These are phyloP conservation scores for Dactylellina sp. DNA, from an alignment of 2,329 filamentous ascomycete genomes.

Conservation along the genomic window DNA sequence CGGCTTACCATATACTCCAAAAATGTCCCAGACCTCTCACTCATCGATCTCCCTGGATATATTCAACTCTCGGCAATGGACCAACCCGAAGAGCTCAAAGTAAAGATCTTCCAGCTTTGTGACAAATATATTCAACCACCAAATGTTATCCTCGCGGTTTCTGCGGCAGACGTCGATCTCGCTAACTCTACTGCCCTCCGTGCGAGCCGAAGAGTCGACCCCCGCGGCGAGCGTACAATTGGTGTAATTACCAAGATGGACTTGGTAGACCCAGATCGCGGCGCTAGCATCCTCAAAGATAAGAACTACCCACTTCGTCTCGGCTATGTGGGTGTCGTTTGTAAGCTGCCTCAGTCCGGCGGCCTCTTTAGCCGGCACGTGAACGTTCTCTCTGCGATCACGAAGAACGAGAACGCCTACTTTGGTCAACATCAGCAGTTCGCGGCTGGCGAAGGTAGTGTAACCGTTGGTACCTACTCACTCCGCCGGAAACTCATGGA, in stretches of 20 bases:
- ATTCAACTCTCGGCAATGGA: slow-evolving; percentile 94
- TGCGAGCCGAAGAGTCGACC: slow-evolving; percentile 90
- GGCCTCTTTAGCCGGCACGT: slow-evolving; percentile 78
- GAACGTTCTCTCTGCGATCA: slow-evolving; percentile 83
- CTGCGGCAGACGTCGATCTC: slow-evolving; percentile 94
- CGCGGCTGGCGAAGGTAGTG: slow-evolving; percentile 73
- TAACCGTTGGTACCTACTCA: slow-evolving; percentile 84
- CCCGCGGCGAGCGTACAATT: slow-evolving; percentile 93
- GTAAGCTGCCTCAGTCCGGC: slow-evolving; percentile 78
- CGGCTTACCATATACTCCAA: slow-evolving; percentile 95
- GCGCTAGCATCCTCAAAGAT: slow-evolving; percentile 81
- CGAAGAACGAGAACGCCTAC: slow-evolving; percentile 86
- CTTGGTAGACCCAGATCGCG: slow-evolving; percentile 84
- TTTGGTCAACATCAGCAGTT: slow-evolving; percentile 85
- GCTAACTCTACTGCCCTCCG: slow-evolving; percentile 94
- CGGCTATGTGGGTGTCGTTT: slow-evolving; percentile 95
- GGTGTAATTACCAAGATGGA: slow-evolving; percentile 99
- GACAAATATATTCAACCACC: slow-evolving; percentile 98
- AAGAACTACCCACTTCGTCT: slow-evolving; percentile 94
- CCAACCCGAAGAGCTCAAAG: slow-evolving; percentile 89
- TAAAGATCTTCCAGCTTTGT: slow-evolving; percentile 94
- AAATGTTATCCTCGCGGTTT: slow-evolving; percentile 96
- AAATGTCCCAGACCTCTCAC: slow-evolving; percentile 90
- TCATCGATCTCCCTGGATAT: slow-evolving; percentile 96
- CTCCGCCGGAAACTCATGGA: slow-evolving; percentile 96